Conservation (phyloP, 805 yeast species). For the Candida boidinii region DNA sequence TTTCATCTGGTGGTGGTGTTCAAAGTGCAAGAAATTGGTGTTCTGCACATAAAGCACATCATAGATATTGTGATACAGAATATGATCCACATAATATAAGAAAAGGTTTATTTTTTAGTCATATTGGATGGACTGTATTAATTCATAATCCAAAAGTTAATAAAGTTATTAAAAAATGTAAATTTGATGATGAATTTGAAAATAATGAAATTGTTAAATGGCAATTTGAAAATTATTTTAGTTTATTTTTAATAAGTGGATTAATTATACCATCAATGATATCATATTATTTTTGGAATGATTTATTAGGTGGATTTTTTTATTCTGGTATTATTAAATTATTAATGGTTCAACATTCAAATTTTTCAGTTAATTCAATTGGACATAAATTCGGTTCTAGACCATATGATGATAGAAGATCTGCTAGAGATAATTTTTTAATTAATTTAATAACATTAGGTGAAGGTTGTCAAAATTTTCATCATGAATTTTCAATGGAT, state of each 20-base stretch:
- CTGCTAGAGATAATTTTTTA: constrained; percentile 61
- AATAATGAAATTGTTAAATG: constrained; percentile 45
- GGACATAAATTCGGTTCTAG: constrained; percentile 75
- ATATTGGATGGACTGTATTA: constrained; percentile 80
- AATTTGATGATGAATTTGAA: constrained; percentile 61
- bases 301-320: constrained; percentile 65
- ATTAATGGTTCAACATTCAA: constrained; percentile 69
- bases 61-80: constrained; percentile 80
- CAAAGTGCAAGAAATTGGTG: constrained; percentile 80
- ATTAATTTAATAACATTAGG: constrained; percentile 71
- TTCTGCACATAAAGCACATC: constrained; percentile 81
- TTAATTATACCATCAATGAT: constrained; percentile 57
- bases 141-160: constrained; percentile 51
- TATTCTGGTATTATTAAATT: constrained; percentile 74
- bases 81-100: constrained; percentile 82
- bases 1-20: constrained; percentile 67
- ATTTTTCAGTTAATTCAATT: constrained; percentile 69
- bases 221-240: constrained; percentile 67
- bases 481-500: constrained; percentile 92
- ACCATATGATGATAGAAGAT: constrained; percentile 65
- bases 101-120: constrained; percentile 74
- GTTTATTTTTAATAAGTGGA: constrained; percentile 35
- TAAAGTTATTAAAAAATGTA: constrained; percentile 29
- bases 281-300: constrained; percentile 64
- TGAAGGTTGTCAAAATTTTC: constrained; percentile 88